Evolutionary conservation across 345 rosid genomes (phyloP), one percentile per base, ranked within the genome.

Genomic region (Boechera divaricarpa): DNA sequence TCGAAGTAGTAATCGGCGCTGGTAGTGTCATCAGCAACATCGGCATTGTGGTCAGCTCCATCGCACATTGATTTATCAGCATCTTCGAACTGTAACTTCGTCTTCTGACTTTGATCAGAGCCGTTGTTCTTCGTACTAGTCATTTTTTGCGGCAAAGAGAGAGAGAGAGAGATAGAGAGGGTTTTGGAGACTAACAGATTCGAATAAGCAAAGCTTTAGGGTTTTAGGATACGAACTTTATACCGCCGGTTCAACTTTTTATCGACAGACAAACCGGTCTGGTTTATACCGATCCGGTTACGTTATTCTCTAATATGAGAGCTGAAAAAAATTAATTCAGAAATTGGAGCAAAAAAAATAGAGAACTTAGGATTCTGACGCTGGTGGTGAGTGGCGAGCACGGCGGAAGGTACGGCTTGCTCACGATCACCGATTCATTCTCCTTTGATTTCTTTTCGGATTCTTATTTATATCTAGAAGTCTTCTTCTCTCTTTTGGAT

Each of bases 1-100:
- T 93, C 97, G 79, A 93, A 93, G 86, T 91, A 93, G 72, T 93
- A 93, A 77, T 93, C 97, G 47, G 98, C 98, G 70, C 98, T 91
- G 79, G 98, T 93, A 54, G 81, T 79, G 16, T 86, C 87, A 77
- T 80, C 72, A 10, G 87, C 58, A 7, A 83, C 87, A 75, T 81
- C 63, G 5, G 87, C 62, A 13, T 56, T 83, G 63, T 82, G 85
- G 5, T 53, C 81, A 28, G 79, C 86, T 7, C 81, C 77, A 35
- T 86, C 88, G 35, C 66, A 75, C 88, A 89, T 85, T 70, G 90
- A 70, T 12, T 78, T 87, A 64, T 86, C 91, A 5, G 60, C 72
- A 65, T 83, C 92, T 48, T 82, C 70, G 45, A 87, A 83, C 11
- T 74, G 85, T 63, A 68, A 77, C 73, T 59, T 82, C 24, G 85